Percentiles rank a stretch among this genome's conserved stretches.
Evolutionary conservation across 1,284 basidiomycete genomes (phyloP).

Genomic region (Ganoderma multipileum): DNA sequence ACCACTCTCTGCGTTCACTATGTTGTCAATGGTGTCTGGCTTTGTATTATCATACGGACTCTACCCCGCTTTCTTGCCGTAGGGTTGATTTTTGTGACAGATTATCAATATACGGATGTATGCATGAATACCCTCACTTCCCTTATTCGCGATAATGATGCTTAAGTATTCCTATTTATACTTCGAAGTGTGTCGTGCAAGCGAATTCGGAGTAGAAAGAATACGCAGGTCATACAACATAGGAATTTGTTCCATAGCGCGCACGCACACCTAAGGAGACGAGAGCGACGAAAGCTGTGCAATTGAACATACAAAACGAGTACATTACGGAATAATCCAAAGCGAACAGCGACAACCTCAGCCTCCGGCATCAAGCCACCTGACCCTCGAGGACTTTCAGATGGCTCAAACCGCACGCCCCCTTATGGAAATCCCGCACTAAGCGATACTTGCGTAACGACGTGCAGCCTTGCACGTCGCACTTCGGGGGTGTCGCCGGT

Average conservation of each 20-base stretch:
- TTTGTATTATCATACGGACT: constrained; percentile 15
- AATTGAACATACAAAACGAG: neutral
- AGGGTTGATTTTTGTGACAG: neutral
- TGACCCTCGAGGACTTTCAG: constrained; percentile 56
- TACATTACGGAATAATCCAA: neutral
- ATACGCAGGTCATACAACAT: neutral
- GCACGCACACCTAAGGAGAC: neutral
- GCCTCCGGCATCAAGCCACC: constrained; percentile 13
- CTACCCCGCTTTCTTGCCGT: constrained; percentile 4
- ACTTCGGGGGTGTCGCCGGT: constrained; percentile 33
- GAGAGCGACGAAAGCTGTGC: neutral
- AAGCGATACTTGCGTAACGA: constrained; percentile 58
- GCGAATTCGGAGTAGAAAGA: neutral
- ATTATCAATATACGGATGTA: constrained; percentile 1
- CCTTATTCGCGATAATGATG: neutral
- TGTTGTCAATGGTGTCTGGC: constrained; percentile 12
- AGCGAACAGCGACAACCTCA: neutral
- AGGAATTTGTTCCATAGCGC: neutral
- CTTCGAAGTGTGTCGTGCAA: neutral
- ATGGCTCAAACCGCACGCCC: constrained; percentile 64
- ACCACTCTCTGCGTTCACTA: neutral
- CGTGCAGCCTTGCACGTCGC: constrained; percentile 56
- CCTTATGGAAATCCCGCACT: constrained; percentile 53
- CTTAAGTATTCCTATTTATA: constrained; percentile 19
- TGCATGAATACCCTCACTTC: neutral